A percentile compares a stretch with the other conserved stretches of the same genome.
Conservation (phyloP, 176 grass and related monocot genomes). For the Carex myosuroides region DNA sequence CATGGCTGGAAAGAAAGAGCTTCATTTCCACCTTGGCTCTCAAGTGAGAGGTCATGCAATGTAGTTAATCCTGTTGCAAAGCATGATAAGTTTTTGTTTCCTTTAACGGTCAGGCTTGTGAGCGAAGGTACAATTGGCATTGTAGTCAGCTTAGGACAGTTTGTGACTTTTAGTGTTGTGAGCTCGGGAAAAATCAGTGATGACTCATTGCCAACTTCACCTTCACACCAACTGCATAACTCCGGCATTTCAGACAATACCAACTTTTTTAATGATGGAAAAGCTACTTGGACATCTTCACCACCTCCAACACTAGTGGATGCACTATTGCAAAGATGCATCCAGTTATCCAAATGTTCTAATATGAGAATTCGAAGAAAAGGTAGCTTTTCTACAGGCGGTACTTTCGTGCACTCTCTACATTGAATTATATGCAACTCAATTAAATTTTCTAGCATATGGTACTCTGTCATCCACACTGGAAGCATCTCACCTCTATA, state of each 20-base stretch:
- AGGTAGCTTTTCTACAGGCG: constrained; percentile 14
- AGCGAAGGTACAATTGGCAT: background rate
- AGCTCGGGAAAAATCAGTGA: background rate
- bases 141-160: background rate
- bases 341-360: background rate
- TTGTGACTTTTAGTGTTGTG: background rate
- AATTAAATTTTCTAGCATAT: background rate
- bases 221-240: background rate
- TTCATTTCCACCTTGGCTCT: background rate
- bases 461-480: background rate
- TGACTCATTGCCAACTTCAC: background rate
- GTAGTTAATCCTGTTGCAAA: background rate
- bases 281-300: background rate
- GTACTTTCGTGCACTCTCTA: background rate
- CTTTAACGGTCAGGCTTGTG: background rate
- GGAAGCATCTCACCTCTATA: constrained; percentile 3
- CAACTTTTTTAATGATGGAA: background rate
- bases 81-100: background rate
- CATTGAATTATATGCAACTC: background rate
- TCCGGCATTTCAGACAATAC: background rate
- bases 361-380: background rate
- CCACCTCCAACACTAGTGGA: background rate
- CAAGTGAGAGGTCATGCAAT: background rate
- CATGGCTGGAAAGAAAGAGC: background rate
- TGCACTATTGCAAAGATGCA: background rate